phyloP scores from a whole-genome alignment of 169 alveolate species.

The Plasmodium chabaudi region DNA sequence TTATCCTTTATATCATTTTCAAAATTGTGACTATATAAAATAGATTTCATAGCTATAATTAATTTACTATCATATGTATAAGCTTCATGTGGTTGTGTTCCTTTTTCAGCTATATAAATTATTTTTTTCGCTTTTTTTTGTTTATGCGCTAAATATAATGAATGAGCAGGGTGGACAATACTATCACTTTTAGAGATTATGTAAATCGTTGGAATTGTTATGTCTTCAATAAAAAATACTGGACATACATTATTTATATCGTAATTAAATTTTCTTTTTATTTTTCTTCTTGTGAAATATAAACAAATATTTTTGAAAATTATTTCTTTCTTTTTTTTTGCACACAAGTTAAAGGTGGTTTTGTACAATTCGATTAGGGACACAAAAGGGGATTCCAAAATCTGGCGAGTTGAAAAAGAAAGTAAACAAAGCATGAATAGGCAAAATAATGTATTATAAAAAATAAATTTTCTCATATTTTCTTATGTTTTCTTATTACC shows the following conservation, averaged over 20 bases:
- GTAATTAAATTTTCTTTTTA: slow-evolving; percentile 49
- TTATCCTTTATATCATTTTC: background rate
- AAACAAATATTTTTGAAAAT: slow-evolving; percentile 64
- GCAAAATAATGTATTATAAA: background rate
- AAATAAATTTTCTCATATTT: too few species aligned
- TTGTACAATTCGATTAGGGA: slow-evolving; percentile 50
- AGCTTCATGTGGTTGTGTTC: slow-evolving; percentile 49
- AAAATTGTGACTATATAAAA: slow-evolving; percentile 21
- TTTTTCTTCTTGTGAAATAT: slow-evolving; percentile 40
- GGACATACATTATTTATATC: slow-evolving; percentile 74
- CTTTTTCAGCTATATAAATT: slow-evolving; percentile 40
- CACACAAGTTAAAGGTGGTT: slow-evolving; percentile 44
- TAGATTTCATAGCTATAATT: slow-evolving; percentile 40
- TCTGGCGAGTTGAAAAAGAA: slow-evolving; percentile 16
- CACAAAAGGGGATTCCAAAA: slow-evolving; percentile 72
- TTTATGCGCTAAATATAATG: slow-evolving; percentile 64
- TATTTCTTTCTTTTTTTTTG: slow-evolving; percentile 44
- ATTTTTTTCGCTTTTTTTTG: slow-evolving; percentile 41
- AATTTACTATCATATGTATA: slow-evolving; percentile 53
- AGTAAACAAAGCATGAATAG: background rate
- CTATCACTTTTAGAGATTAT: slow-evolving; percentile 52
- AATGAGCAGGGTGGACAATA: slow-evolving; percentile 63
- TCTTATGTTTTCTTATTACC: slow-evolving; percentile 3
- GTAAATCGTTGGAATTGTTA: slow-evolving; percentile 60
- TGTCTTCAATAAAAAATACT: slow-evolving; percentile 57